phyloP scores from a whole-genome alignment of 2,329 filamentous ascomycete genomes.

The Pseudocercospora vitis region DNA sequence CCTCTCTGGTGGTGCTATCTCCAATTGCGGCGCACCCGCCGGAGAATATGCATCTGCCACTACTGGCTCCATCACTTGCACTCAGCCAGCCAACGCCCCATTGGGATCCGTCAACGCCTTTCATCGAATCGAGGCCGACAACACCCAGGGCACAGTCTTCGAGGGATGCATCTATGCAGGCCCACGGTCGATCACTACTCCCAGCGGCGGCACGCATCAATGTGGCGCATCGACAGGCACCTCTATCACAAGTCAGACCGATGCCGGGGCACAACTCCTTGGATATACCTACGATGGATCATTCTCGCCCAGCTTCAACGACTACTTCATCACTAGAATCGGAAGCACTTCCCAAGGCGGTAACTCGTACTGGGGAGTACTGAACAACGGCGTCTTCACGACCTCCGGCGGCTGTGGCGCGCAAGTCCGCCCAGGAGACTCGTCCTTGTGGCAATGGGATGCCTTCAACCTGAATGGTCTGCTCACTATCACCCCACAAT shows the following conservation, averaged over 20 bases:
- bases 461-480: slow-evolving; percentile 11
- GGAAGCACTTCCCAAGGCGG: not conserved
- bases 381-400: slow-evolving; percentile 18
- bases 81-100: not conserved
- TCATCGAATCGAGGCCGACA: slow-evolving; percentile 27
- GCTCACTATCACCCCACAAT: not conserved
- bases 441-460: slow-evolving; percentile 13
- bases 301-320: slow-evolving; percentile 17
- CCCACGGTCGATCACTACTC: slow-evolving; percentile 22
- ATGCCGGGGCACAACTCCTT: slow-evolving; percentile 14
- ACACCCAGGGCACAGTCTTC: slow-evolving; percentile 22
- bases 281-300: slow-evolving; percentile 25
- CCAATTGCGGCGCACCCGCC: not conserved
- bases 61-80: not conserved
- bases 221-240: slow-evolving; percentile 23
- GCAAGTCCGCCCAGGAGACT: slow-evolving; percentile 1
- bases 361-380: slow-evolving; percentile 25
- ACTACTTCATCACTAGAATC: slow-evolving; percentile 28
- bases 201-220: slow-evolving; percentile 20
- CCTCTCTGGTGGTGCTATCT: not conserved
- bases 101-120: not conserved
- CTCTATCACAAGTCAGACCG: slow-evolving; percentile 26
- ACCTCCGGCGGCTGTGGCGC: slow-evolving; percentile 22
- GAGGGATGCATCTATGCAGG: slow-evolving; percentile 23
- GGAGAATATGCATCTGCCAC: not conserved